Percentiles rank a stretch among this genome's conserved stretches.
These are phyloP conservation scores for Chiua virens DNA, from an alignment of 768 basidiomycete species.

Conservation along the genomic window DNA sequence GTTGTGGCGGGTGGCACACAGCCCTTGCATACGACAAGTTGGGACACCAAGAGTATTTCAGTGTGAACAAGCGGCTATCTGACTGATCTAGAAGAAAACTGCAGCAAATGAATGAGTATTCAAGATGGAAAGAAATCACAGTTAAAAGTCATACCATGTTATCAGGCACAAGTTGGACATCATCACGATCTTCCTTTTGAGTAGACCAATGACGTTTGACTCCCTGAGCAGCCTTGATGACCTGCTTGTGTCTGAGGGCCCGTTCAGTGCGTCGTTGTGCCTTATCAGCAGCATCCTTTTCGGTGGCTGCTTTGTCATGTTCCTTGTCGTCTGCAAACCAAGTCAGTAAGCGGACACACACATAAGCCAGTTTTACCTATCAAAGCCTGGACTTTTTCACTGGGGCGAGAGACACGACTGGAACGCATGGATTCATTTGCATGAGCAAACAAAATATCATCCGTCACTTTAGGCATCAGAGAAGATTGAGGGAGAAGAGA, in stretches of 20 bases:
- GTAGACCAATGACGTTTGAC: neutral
- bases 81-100: neutral
- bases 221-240: neutral
- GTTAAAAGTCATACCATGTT: neutral
- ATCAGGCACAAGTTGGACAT: neutral
- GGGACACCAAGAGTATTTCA: too few species aligned
- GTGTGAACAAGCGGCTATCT: neutral
- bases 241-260: neutral
- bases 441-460: neutral
- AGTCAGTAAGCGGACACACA: neutral
- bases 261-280: neutral
- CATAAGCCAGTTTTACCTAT: neutral
- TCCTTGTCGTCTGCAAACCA: neutral
- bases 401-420: neutral
- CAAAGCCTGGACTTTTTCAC: neutral
- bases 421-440: neutral
- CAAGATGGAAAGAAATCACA: neutral
- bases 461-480: too few species aligned
- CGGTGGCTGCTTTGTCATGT: neutral
- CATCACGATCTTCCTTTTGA: neutral
- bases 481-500: too few species aligned
- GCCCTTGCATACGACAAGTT: too few species aligned
- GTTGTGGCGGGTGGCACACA: too few species aligned
- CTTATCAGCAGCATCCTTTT: neutral
- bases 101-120: neutral